Base-by-base conservation (phyloP, 768 basidiomycete species). In the Pulveroboletus frians region DNA sequence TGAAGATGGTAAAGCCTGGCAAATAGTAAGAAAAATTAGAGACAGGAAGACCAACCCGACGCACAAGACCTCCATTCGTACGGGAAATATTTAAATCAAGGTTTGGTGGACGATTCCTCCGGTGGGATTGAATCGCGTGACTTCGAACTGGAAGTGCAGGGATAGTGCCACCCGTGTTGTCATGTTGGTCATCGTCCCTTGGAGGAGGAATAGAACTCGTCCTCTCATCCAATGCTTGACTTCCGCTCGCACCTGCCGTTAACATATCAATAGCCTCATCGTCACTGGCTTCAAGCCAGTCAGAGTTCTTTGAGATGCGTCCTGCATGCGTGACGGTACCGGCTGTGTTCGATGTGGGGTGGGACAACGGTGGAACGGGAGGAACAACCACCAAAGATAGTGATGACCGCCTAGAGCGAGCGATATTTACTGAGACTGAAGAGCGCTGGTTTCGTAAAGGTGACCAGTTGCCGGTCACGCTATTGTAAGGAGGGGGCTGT, bases 221-320 rank as follows among this genome's bases (percentile, higher is more conserved):
- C 23, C 89, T 79, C 65, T 92, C 89, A 58, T 92, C 89, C 43
- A 92, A 63, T 13, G 84, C 83, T 60, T 85, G 85, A 57, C 87
- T 85, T 8, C 90, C 89, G 51, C 86, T 88, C 13, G 87, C 75
- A 10, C 82, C 89, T 15, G 90, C 88, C 1, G 90, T 85, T 29
- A 91, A 79, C 36, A 88, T 70, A 58, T 89, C 81, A 46, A 92
- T 88, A 13, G 88, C 90, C 65, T 92, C 90, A 47, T 92, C 90
- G 53, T 92, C 90, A 56, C 88, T 91, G 5, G 79, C 69, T 63
- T 88, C 81, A 47, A 78, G 72, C 90, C 92, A 89, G 58, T 93
- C 79, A 48, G 67, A 76, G 48, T 63, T 71, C 61, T 84, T 84
- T 8, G 67, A 77, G 14, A 79, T 64, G 10, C 53, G 54, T 52